Conservation (phyloP, 352 stramenopile species). For the Globisporangium heterothallicum region DNA sequence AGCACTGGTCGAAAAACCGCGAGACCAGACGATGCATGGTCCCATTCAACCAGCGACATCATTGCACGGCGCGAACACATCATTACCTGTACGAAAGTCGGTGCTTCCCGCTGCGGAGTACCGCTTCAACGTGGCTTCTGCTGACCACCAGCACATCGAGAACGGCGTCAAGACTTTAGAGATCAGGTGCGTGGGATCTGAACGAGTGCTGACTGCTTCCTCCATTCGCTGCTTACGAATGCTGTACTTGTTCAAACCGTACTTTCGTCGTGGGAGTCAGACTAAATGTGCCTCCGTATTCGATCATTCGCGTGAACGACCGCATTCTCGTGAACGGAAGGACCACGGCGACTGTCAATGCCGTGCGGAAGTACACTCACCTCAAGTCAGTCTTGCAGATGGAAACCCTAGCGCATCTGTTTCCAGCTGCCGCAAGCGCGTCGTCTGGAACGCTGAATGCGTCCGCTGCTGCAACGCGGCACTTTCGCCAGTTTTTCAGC, state of each 20-base stretch:
- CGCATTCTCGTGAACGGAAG: conserved; percentile 58
- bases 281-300: conserved; percentile 61
- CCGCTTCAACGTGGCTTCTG: conserved; percentile 39
- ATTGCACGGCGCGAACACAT: not conserved
- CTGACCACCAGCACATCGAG: conserved; percentile 39
- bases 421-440: conserved; percentile 19
- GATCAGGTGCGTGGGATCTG: conserved; percentile 38
- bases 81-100: not conserved
- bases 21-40: not conserved
- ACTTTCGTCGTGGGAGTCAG: no score
- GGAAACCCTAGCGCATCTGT: conserved; percentile 40
- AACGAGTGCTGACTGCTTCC: conserved; percentile 1
- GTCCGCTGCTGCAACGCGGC: conserved; percentile 25
- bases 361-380: conserved; percentile 56
- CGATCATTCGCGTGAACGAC: conserved; percentile 62
- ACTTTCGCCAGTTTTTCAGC: conserved; percentile 65
- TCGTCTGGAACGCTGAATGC: conserved; percentile 14
- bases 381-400: conserved; percentile 46
- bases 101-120: conserved; percentile 40
- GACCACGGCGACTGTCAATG: conserved; percentile 31
- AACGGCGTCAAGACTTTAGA: conserved; percentile 53
- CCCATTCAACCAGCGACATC: conserved; percentile 7
- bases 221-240: not conserved
- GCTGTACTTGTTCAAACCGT: not conserved
- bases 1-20: conserved; percentile 10